A percentile compares a stretch with the other conserved stretches of the same genome.
Evolutionary conservation across 2,329 filamentous ascomycete species (phyloP).

Genomic region (Colletotrichum gigasporum): DNA sequence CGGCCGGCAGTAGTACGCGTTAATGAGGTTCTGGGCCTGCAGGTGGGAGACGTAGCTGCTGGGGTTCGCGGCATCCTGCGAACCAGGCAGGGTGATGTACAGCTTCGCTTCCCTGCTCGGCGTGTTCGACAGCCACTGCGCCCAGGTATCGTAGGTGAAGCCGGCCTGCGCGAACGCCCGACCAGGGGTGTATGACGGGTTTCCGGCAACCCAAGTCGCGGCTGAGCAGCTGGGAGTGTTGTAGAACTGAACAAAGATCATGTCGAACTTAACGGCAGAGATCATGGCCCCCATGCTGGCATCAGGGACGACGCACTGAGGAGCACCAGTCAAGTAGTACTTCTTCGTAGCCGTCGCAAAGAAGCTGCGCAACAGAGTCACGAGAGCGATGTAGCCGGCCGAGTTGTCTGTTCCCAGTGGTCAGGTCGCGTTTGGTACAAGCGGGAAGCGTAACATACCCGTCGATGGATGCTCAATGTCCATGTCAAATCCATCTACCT

Average conservation of each 20-base stretch:
- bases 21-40: slow-evolving; percentile 36
- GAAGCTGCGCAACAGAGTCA: slow-evolving; percentile 36
- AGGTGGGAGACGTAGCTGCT: slow-evolving; percentile 36
- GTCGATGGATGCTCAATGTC: slow-evolving; percentile 43
- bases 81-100: slow-evolving; percentile 42
- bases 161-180: slow-evolving; percentile 23
- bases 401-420: slow-evolving; percentile 34
- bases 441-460: background rate
- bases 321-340: slow-evolving; percentile 57
- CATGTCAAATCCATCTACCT: slow-evolving; percentile 44
- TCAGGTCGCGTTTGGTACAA: background rate
- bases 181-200: slow-evolving; percentile 39
- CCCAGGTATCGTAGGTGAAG: slow-evolving; percentile 44
- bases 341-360: slow-evolving; percentile 33
- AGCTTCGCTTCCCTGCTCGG: slow-evolving; percentile 39
- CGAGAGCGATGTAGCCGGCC: slow-evolving; percentile 42
- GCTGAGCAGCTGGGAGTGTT: slow-evolving; percentile 54
- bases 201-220: slow-evolving; percentile 34
- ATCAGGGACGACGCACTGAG: slow-evolving; percentile 51
- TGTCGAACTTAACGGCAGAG: slow-evolving; percentile 47
- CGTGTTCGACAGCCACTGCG: slow-evolving; percentile 36
- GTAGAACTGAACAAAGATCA: slow-evolving; percentile 57
- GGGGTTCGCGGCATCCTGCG: slow-evolving; percentile 35
- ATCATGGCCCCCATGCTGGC: slow-evolving; percentile 54
- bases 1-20: slow-evolving; percentile 36